Evolutionary conservation across 495 filamentous ascomycete genomes (phyloP).

Genomic region (Penicillium daleae): DNA sequence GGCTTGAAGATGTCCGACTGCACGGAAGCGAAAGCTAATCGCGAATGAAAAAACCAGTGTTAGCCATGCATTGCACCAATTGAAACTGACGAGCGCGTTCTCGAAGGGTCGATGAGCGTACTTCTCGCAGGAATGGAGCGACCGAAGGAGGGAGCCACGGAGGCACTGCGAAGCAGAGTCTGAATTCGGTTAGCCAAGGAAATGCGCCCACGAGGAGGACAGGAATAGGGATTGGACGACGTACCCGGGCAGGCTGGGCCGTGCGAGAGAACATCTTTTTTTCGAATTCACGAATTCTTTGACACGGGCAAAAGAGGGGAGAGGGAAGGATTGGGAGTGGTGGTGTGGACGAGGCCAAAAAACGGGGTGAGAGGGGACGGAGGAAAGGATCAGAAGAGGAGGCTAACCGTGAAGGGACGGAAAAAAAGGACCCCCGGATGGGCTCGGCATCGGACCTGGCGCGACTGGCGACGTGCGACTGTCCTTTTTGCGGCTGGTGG

Average conservation of each 20-base stretch:
- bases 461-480: neutral
- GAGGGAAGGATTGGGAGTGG: slow-evolving; percentile 1
- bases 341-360: slow-evolving; percentile 3
- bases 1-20: slow-evolving; percentile 95
- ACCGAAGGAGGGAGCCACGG: slow-evolving; percentile 39
- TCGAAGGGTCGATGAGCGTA: slow-evolving; percentile 32
- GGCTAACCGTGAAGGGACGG: slow-evolving; percentile 28
- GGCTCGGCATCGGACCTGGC: slow-evolving; percentile 41
- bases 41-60: slow-evolving; percentile 15
- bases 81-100: neutral
- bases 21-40: slow-evolving; percentile 68
- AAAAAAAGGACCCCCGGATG: slow-evolving; percentile 49
- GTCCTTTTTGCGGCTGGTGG: slow-evolving; percentile 28
- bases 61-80: slow-evolving; percentile 16
- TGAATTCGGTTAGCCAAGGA: slow-evolving; percentile 29
- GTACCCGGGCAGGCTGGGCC: slow-evolving; percentile 36
- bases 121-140: slow-evolving; percentile 48
- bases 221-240: slow-evolving; percentile 11
- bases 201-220: slow-evolving; percentile 12
- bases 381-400: slow-evolving; percentile 23
- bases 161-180: slow-evolving; percentile 49
- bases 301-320: slow-evolving; percentile 1
- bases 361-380: slow-evolving; percentile 4
- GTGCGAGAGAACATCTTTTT: slow-evolving; percentile 35
- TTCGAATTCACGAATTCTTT: slow-evolving; percentile 6